Conservation (phyloP, 805 yeast species). For the Candida maesae region DNA sequence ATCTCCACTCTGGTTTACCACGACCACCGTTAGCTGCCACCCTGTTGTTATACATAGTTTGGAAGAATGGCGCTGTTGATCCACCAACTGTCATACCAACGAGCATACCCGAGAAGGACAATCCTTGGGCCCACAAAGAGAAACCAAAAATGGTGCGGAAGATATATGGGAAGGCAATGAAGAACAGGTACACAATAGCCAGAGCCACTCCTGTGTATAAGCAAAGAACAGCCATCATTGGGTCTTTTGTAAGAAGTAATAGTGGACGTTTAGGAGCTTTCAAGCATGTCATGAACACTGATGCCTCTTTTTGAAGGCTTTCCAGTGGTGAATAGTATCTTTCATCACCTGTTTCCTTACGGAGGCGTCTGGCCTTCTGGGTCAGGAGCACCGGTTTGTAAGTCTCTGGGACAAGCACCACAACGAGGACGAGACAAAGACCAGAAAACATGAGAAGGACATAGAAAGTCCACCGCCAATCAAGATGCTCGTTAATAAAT, state of each 20-base stretch:
- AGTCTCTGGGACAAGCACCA: constrained; percentile 58
- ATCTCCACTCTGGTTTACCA: constrained; percentile 56
- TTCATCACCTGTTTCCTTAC: constrained; percentile 53
- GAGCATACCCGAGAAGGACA: constrained; percentile 59
- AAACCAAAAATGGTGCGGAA: constrained; percentile 51
- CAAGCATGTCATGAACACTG: constrained; percentile 37
- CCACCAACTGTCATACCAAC: constrained; percentile 49
- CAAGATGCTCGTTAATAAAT: constrained; percentile 41
- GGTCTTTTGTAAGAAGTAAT: constrained; percentile 43
- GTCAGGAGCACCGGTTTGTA: constrained; percentile 50
- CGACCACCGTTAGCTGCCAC: constrained; percentile 38
- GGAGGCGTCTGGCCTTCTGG: constrained; percentile 47
- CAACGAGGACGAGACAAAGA: constrained; percentile 42
- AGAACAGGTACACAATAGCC: constrained; percentile 60
- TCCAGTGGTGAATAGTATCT: constrained; percentile 39
- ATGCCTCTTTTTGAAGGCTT: constrained; percentile 38
- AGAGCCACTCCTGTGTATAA: constrained; percentile 54
- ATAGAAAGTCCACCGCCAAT: constrained; percentile 73
- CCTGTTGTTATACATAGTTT: constrained; percentile 38
- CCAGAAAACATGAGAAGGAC: constrained; percentile 62
- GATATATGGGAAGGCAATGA: constrained; percentile 62
- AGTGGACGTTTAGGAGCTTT: constrained; percentile 52
- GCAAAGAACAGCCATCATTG: constrained; percentile 52
- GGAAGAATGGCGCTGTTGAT: constrained; percentile 41
- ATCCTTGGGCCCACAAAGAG: constrained; percentile 51